phyloP scores from a whole-genome alignment of 305 asterid species.

The Fraxinus paxiana region DNA sequence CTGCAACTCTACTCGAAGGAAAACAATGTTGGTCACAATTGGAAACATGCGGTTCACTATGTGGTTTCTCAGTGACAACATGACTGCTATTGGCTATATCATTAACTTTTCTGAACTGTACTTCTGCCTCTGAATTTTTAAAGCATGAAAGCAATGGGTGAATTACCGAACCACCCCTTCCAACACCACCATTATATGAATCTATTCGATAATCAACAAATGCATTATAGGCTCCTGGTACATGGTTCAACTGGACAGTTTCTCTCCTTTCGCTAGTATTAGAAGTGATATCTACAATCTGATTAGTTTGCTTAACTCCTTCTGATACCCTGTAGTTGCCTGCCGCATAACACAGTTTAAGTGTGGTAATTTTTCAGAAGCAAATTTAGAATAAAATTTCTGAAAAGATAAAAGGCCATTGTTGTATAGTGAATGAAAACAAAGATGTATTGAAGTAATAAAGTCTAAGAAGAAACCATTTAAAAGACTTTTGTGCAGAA shows the following conservation, averaged over 20 bases:
- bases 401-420: slow-evolving; percentile 20
- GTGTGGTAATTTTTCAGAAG: slow-evolving; percentile 18
- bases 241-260: slow-evolving; percentile 27
- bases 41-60: slow-evolving; percentile 25
- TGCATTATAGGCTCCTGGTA: slow-evolving; percentile 31
- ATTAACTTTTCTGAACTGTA: slow-evolving; percentile 24
- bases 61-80: slow-evolving; percentile 21
- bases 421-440: neutral
- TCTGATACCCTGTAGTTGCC: slow-evolving; percentile 29
- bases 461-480: slow-evolving; percentile 12
- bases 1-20: slow-evolving; percentile 26
- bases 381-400: slow-evolving; percentile 9
- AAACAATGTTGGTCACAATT: slow-evolving; percentile 29
- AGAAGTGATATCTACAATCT: slow-evolving; percentile 26
- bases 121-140: slow-evolving; percentile 26
- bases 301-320: slow-evolving; percentile 28
- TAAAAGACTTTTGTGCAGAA: slow-evolving; percentile 26
- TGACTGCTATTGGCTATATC: slow-evolving; percentile 29
- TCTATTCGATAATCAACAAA: slow-evolving; percentile 22
- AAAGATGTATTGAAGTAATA: neutral
- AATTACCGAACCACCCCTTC: slow-evolving; percentile 19
- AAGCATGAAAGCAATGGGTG: slow-evolving; percentile 30
- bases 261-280: slow-evolving; percentile 31
- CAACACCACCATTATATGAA: slow-evolving; percentile 23
- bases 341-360: slow-evolving; percentile 29